These are phyloP conservation scores for Paramecium primaurelia DNA, from an alignment of 73 alveolate genomes.

Conservation along the genomic window DNA sequence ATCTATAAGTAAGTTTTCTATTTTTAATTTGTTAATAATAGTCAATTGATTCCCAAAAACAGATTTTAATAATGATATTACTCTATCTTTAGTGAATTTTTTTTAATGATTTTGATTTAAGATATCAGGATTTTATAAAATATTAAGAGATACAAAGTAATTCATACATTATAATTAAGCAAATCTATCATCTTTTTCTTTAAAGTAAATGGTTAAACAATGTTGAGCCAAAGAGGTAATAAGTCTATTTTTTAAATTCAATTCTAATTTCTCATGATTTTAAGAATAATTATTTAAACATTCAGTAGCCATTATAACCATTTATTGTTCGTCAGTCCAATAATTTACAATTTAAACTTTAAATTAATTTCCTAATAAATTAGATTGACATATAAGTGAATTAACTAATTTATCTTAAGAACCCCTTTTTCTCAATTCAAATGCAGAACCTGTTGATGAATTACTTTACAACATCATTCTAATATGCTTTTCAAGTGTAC, in stretches of 20 bases:
- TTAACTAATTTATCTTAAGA: background rate
- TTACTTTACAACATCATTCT: background rate
- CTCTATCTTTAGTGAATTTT: background rate
- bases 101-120: background rate
- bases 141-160: background rate
- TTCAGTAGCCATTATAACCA: conserved; percentile 7
- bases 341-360: background rate
- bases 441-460: background rate
- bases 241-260: background rate
- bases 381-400: background rate
- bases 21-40: background rate
- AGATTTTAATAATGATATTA: background rate
- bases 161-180: background rate
- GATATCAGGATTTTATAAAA: background rate
- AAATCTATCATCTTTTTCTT: background rate
- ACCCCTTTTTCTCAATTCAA: background rate
- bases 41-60: background rate
- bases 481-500: background rate
- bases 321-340: conserved; percentile 12
- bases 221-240: background rate
- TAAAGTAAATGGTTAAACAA: background rate
- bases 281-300: background rate
- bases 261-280: background rate
- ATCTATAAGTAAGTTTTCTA: background rate
- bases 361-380: background rate